A percentile compares a stretch with the other conserved stretches of the same genome.
Conservation (phyloP, 2,329 filamentous ascomycete genomes). For the Fusarium mangiferae region DNA sequence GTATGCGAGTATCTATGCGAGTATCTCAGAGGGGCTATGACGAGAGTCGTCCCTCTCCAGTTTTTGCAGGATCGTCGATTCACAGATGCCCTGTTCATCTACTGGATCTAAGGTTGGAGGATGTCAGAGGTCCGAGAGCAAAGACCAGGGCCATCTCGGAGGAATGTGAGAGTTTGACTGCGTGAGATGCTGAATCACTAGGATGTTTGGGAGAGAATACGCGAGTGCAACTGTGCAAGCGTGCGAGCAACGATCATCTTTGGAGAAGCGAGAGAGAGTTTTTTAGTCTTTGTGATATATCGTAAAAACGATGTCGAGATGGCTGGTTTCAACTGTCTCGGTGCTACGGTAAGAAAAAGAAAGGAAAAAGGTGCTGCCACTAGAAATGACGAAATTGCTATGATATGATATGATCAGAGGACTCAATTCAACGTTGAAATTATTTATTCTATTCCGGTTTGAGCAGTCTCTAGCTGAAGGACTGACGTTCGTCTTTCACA, state of each 20-base stretch:
- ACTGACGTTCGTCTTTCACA: not conserved
- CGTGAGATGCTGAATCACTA: not conserved
- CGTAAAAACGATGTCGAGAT: not conserved
- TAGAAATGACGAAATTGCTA: not conserved
- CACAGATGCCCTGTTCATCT: not conserved
- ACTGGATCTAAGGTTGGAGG: not conserved
- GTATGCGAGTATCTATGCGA: not conserved
- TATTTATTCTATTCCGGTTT: not conserved
- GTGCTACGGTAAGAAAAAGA: constrained; percentile 5
- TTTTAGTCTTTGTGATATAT: constrained; percentile 14
- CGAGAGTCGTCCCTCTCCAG: not conserved
- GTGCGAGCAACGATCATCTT: not conserved
- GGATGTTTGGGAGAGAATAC: constrained; percentile 3
- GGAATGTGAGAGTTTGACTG: not conserved
- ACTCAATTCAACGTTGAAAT: not conserved
- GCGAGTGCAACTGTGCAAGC: constrained; percentile 17
- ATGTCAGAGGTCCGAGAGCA: not conserved
- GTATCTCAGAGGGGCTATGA: not conserved
- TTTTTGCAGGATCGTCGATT: constrained; percentile 12
- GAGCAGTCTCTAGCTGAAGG: not conserved
- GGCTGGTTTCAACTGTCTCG: not conserved
- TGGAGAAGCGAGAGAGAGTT: constrained; percentile 7
- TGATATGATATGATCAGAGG: constrained; percentile 13
- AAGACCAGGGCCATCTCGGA: constrained; percentile 1
- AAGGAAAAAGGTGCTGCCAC: constrained; percentile 21